Evolutionary conservation across 768 basidiomycete species (phyloP).

Genomic region (Leccinum barrowsii): DNA sequence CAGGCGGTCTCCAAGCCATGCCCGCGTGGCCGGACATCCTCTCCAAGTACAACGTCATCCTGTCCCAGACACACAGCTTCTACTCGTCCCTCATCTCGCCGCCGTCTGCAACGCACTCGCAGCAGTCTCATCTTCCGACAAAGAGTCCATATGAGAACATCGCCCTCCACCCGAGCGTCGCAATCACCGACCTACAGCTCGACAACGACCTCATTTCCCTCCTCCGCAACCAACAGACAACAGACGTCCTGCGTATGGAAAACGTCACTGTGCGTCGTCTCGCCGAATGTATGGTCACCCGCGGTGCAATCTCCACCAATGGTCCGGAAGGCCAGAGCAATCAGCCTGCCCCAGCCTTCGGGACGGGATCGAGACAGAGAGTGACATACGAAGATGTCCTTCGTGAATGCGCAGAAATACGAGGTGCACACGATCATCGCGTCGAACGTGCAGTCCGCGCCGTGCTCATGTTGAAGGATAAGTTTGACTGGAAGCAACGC

Average conservation of each 20-base stretch:
- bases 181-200: constrained; percentile 61
- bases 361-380: constrained; percentile 19
- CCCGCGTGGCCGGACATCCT: constrained; percentile 84
- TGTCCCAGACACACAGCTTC: constrained; percentile 80
- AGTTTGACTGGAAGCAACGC: constrained; percentile 80
- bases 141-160: constrained; percentile 56
- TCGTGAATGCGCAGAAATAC: constrained; percentile 61
- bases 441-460: constrained; percentile 78
- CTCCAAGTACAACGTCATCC: constrained; percentile 79
- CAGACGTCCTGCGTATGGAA: constrained; percentile 68
- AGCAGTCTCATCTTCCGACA: constrained; percentile 10
- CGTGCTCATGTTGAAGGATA: constrained; percentile 72
- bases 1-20: constrained; percentile 55
- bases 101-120: constrained; percentile 24
- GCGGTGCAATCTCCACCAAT: constrained; percentile 43
- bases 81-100: constrained; percentile 54
- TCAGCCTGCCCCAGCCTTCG: constrained; percentile 25
- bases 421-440: constrained; percentile 67
- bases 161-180: constrained; percentile 58
- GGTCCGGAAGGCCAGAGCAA: constrained; percentile 41
- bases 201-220: constrained; percentile 73
- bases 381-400: constrained; percentile 56
- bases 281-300: constrained; percentile 60
- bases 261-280: constrained; percentile 69
- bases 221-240: constrained; percentile 76